Percentiles rank a stretch among this genome's conserved stretches.
phyloP scores from a whole-genome alignment of 2,329 filamentous ascomycete genomes.

The Aspergillus ruber region DNA sequence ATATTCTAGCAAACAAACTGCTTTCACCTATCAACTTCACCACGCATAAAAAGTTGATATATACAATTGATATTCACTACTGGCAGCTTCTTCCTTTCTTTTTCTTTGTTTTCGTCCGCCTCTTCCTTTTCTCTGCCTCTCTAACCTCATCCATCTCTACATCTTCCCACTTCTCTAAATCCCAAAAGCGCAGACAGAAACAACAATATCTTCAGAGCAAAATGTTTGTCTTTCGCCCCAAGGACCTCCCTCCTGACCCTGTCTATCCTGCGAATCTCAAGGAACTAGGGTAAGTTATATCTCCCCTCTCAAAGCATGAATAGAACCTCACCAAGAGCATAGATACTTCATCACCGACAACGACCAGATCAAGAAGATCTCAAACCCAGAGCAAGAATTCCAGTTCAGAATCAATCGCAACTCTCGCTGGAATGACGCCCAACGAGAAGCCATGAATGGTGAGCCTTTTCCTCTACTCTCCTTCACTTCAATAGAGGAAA shows the following conservation, averaged over 20 bases:
- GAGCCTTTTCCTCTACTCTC: constrained; percentile 14
- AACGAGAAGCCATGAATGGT: constrained; percentile 70
- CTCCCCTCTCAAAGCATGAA: too few species aligned
- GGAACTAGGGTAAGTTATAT: constrained; percentile 73
- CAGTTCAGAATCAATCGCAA: constrained; percentile 68
- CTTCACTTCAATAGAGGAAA: neutral
- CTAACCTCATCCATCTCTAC: too few species aligned
- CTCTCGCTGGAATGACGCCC: constrained; percentile 68
- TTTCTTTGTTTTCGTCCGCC: neutral
- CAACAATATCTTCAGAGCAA: constrained; percentile 12
- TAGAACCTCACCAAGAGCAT: too few species aligned
- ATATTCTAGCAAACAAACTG: neutral
- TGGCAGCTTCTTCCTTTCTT: neutral
- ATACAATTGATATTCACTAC: neutral
- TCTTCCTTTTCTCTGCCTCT: neutral
- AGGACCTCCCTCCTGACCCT: constrained; percentile 64
- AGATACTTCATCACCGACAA: constrained; percentile 72
- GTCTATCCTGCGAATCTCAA: constrained; percentile 60
- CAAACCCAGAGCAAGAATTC: constrained; percentile 63
- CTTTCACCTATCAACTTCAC: neutral
- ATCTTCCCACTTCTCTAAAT: too few species aligned
- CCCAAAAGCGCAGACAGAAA: neutral
- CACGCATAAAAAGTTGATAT: neutral
- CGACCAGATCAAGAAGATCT: constrained; percentile 67
- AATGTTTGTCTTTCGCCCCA: constrained; percentile 72